phyloP scores from a whole-genome alignment of 1,139 yeast genomes.

The Pichia sp. region DNA sequence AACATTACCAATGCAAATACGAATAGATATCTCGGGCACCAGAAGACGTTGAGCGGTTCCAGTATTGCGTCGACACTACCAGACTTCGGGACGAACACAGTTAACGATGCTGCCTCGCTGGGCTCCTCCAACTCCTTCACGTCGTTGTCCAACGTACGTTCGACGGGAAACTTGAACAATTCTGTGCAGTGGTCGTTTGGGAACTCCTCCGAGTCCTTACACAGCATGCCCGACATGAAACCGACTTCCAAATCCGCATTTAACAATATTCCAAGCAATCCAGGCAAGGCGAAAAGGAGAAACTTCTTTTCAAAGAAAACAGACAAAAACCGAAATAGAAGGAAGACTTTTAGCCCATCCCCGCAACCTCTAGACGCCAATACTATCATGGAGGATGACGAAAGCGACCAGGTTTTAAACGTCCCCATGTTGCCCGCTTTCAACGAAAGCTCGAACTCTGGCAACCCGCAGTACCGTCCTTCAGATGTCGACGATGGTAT shows the following conservation, averaged over 20 bases:
- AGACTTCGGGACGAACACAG: background rate
- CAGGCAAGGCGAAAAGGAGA: background rate
- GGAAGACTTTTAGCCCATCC: background rate
- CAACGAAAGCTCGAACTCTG: background rate
- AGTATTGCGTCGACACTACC: background rate
- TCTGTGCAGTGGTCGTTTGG: background rate
- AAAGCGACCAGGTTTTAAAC: conserved; percentile 17
- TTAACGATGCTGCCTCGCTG: background rate
- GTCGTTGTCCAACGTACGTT: conserved; percentile 1
- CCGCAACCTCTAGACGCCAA: conserved; percentile 12
- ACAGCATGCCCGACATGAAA: conserved; percentile 11
- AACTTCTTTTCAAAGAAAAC: conserved; percentile 2
- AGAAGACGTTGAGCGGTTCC: background rate
- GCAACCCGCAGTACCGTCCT: background rate
- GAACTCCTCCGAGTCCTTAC: conserved; percentile 11
- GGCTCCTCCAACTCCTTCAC: conserved; percentile 1
- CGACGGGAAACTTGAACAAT: background rate
- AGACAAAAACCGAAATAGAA: conserved; percentile 8
- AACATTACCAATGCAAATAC: background rate
- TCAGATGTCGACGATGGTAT: background rate
- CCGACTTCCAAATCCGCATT: background rate
- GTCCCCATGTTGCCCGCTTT: conserved; percentile 22
- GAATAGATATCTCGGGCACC: background rate
- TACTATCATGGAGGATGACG: conserved; percentile 26
- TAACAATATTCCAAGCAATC: background rate